Evolutionary conservation across 768 basidiomycete species (phyloP), one percentile per base, ranked within the genome.

Genomic region (Boletus sp.): DNA sequence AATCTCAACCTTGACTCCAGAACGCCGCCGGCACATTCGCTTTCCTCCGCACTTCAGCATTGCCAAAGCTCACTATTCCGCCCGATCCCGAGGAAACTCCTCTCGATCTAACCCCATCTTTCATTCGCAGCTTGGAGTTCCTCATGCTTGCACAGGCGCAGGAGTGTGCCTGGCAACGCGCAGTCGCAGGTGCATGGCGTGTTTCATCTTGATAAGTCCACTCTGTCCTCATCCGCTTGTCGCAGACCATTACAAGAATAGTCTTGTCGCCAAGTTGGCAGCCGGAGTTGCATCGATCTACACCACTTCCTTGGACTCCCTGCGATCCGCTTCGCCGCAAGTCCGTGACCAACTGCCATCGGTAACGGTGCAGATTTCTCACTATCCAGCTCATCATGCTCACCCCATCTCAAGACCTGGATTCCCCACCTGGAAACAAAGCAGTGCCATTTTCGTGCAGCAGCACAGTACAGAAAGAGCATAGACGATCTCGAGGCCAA

Each of bases 131-230:
- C 27, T 65, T 97, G 40, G 83, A 90, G 64, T 81, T 72, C 58
- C 79, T 98, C 51, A 87, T 93, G 83, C 79, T 95, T 5, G 93
- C 93, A 1, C 93, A 98, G 70, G 95, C 94, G 1, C 96, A 98
- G 61, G 97, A 99, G 73, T 96, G 92, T 66, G 92, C 85, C 39
- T 98, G 95, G 95, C 94, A 96, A 67, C 82, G 88, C 60, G 94
- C 94, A 15, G 86, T 88, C 65, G 72, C 90, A 54, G 90, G 93
- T 92, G 62, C 62, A 67, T 62, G 3, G 10, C 41, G 11, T 17
- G 35, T 39, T 29, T 46, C 46, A 35, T 17, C 3, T 33, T 11
- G 15, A 37, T 30, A 7, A 1, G 11, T n/a, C 30, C 35, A 6
- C 27, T 10, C n/a, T 7, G 5, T 25, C 23, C 45, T 46, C 39